phyloP scores from a whole-genome alignment of 129 eudicot species.

The Chrysanthemum seticuspe region DNA sequence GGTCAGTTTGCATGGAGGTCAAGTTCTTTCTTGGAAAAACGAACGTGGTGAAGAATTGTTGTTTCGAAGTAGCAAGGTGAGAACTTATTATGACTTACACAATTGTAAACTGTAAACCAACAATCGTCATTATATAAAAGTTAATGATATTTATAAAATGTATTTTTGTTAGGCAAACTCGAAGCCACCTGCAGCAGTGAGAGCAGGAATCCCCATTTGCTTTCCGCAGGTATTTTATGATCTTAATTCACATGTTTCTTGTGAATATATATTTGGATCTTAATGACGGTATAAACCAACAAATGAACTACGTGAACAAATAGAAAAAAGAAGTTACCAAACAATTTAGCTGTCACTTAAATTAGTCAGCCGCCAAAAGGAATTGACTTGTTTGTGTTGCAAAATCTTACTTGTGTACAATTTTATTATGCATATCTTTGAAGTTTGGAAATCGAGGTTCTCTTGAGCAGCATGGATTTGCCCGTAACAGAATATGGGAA shows the following conservation, averaged over 20 bases:
- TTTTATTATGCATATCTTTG: conserved; percentile 13
- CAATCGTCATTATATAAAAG: background rate
- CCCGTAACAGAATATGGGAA: conserved; percentile 82
- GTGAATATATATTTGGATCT: background rate
- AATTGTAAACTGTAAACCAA: background rate
- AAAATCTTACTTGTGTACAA: background rate
- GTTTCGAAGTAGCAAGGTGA: conserved; percentile 79
- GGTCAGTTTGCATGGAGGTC: conserved; percentile 92
- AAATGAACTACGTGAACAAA: background rate
- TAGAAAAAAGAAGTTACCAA: too few species aligned
- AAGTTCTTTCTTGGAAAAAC: conserved; percentile 91
- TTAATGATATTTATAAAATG: background rate
- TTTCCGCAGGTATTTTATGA: conserved; percentile 78
- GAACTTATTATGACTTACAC: background rate
- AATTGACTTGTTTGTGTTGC: background rate
- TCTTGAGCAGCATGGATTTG: conserved; percentile 93
- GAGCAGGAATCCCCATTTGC: conserved; percentile 97
- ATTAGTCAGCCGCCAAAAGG: too few species aligned
- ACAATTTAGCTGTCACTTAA: too few species aligned
- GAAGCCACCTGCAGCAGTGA: conserved; percentile 82
- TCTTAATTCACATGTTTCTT: background rate
- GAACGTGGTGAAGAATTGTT: conserved; percentile 81
- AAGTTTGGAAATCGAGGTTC: conserved; percentile 89
- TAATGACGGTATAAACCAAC: background rate
- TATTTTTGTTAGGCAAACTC: conserved; percentile 56